Base-by-base conservation (phyloP, 208 protist species). In the Sergeia podlipaevii region DNA sequence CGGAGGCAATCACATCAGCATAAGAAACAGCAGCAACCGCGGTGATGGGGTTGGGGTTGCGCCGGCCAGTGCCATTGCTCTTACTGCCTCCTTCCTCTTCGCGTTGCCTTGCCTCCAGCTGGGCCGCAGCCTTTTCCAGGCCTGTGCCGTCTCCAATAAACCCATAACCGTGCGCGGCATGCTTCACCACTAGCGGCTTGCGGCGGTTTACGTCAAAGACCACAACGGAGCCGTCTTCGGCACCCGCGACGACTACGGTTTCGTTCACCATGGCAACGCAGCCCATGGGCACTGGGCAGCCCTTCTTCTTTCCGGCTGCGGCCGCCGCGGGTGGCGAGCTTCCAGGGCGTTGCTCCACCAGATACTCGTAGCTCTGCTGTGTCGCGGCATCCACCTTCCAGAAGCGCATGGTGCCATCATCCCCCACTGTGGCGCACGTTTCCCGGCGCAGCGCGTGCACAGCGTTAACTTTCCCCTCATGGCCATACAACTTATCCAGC, bases 321-420 rank as follows among this genome's bases (percentile, higher is more conserved):
- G 30, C 18, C 7, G 10, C 15, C 28, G 36, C 18, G 18, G 20
- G 20, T 4, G 27, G 11, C 8, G 43, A 17, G 17, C 57, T 48
- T 4, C 43, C 13, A 23, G 44, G 37, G 23, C 50, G 54, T 15
- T 51, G 23, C 20, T 1, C 43, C 17, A 63, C 57, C 0, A 65
- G 18, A 63, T 82, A 89, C 21, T 34, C 46, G 71, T 76, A 91
- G 29, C 52, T 67, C 64, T 90, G 81, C 68, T 91, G 83, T 50
- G 89, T 94, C 4, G 84, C 89, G 8, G 80, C 85, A 33, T 93
- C 86, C 26, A 91, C 65, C 54, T 91, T 90, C 84, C 86, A 96
- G 44, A 86, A 91, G 32, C 89, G 89, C 82, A 94, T 87, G 44
- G 81, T 86, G 34, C 83, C 78, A 52, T 96, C 89, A 17, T 87